These are phyloP conservation scores for Termitomyces eurrhizus DNA, from an alignment of 768 basidiomycete genomes.

Conservation along the genomic window DNA sequence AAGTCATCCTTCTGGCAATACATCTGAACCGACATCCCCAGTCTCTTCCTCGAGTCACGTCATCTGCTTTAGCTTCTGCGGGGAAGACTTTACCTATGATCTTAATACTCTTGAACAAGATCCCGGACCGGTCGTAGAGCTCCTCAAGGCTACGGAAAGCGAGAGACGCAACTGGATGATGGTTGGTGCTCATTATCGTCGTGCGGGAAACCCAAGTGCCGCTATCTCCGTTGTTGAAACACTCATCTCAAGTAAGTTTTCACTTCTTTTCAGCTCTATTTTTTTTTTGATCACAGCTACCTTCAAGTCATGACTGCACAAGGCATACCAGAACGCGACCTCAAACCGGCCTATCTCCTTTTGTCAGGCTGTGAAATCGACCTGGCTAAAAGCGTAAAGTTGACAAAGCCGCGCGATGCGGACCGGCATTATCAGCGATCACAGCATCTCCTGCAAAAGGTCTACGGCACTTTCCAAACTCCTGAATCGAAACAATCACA, in stretches of 20 bases:
- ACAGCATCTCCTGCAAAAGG: conserved; percentile 42
- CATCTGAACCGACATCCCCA: neutral
- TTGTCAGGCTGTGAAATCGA: conserved; percentile 53
- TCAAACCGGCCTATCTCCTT: conserved; percentile 50
- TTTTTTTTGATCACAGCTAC: conserved; percentile 7
- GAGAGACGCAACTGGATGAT: conserved; percentile 56
- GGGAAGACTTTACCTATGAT: conserved; percentile 38
- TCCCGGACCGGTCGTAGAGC: conserved; percentile 38
- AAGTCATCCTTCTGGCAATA: neutral
- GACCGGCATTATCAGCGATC: conserved; percentile 36
- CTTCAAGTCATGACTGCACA: conserved; percentile 36
- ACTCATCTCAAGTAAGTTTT: conserved; percentile 43
- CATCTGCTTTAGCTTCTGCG: conserved; percentile 33
- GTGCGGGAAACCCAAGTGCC: conserved; percentile 39
- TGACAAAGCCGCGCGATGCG: conserved; percentile 17
- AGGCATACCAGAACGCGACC: conserved; percentile 30
- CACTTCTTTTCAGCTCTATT: neutral
- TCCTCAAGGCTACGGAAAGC: conserved; percentile 40
- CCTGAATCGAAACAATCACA: neutral
- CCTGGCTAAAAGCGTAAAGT: conserved; percentile 30
- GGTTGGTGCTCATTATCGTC: conserved; percentile 50
- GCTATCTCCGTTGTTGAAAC: conserved; percentile 40
- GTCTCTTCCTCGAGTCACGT: conserved; percentile 7
- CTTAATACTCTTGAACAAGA: conserved; percentile 40
- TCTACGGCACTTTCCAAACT: conserved; percentile 32